Percentiles rank a stretch among this genome's conserved stretches.
Conservation (phyloP, 495 filamentous ascomycete species). For the Echria macrotheca region DNA sequence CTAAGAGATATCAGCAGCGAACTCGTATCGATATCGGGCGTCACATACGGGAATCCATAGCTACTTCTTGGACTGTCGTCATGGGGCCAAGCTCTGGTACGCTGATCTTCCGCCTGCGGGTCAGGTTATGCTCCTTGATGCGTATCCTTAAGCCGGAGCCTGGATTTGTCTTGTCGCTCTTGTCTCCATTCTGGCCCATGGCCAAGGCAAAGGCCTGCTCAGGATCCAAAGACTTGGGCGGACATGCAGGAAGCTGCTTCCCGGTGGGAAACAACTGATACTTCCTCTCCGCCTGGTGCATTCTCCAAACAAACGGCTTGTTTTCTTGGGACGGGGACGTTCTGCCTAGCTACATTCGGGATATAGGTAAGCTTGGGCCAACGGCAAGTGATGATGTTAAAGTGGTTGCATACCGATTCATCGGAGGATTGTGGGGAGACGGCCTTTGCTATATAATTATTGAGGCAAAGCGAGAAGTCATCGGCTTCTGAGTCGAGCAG, state of each 20-base stretch:
- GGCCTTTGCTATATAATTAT: slow-evolving; percentile 43
- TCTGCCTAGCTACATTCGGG: slow-evolving; percentile 24
- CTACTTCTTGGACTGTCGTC: slow-evolving; percentile 61
- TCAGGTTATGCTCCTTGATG: slow-evolving; percentile 48
- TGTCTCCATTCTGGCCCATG: slow-evolving; percentile 40
- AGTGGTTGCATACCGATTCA: slow-evolving; percentile 42
- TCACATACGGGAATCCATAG: slow-evolving; percentile 70
- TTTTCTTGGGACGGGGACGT: slow-evolving; percentile 36
- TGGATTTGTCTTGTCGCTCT: slow-evolving; percentile 36
- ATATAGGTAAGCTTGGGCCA: slow-evolving; percentile 25
- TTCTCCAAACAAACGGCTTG: slow-evolving; percentile 45
- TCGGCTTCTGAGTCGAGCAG: slow-evolving; percentile 36
- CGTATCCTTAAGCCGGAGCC: slow-evolving; percentile 40
- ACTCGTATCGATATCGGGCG: neutral
- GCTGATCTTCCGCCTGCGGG: slow-evolving; percentile 55
- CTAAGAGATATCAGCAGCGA: slow-evolving; percentile 39
- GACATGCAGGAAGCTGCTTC: slow-evolving; percentile 31
- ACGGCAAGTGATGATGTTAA: slow-evolving; percentile 16
- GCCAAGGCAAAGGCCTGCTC: slow-evolving; percentile 44
- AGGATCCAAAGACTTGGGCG: slow-evolving; percentile 44
- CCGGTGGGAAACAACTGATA: slow-evolving; percentile 50
- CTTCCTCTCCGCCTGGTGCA: slow-evolving; percentile 47
- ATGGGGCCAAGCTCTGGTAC: slow-evolving; percentile 60
- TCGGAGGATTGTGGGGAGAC: slow-evolving; percentile 37
- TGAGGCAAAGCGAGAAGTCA: slow-evolving; percentile 30